Evolutionary conservation across 441 rosid species (phyloP).

Genomic region (Geranium incanum): DNA sequence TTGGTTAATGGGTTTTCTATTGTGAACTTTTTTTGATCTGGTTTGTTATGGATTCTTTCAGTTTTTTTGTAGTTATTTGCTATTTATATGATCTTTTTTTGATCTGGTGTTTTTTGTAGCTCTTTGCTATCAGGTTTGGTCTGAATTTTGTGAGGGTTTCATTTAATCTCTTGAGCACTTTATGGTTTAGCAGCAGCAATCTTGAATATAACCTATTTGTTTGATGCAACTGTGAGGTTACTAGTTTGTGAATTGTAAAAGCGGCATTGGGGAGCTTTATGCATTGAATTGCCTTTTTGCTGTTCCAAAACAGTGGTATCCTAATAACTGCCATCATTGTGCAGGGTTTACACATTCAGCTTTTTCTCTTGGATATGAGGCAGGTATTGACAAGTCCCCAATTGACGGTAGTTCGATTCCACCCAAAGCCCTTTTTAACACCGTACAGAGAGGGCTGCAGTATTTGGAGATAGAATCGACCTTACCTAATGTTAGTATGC

Average conservation of each 20-base stretch:
- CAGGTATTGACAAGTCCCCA: slow-evolving; percentile 72
- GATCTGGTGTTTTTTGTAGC: background rate
- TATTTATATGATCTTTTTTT: too few relatives aligned
- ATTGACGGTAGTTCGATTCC: slow-evolving; percentile 96
- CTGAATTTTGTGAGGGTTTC: background rate
- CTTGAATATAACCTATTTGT: background rate
- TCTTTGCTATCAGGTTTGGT: background rate
- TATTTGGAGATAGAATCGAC: slow-evolving; percentile 98
- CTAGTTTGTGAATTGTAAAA: background rate
- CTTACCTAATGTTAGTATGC: slow-evolving; percentile 61
- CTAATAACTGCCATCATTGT: slow-evolving; percentile 6
- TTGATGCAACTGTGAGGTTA: background rate
- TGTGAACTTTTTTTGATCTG: background rate
- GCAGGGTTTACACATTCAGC: slow-evolving; percentile 89
- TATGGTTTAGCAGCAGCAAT: background rate
- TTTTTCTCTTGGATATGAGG: slow-evolving; percentile 91
- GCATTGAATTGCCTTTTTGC: background rate
- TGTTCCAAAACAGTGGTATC: background rate
- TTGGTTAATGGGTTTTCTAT: background rate
- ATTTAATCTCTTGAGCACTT: background rate
- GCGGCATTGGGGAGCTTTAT: background rate
- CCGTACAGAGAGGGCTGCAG: slow-evolving; percentile 89
- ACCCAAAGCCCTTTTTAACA: slow-evolving; percentile 80
- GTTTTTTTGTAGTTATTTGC: background rate
- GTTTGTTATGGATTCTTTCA: background rate